Base-by-base conservation (phyloP, 2,329 filamentous ascomycete genomes). In the Alternaria solani region DNA sequence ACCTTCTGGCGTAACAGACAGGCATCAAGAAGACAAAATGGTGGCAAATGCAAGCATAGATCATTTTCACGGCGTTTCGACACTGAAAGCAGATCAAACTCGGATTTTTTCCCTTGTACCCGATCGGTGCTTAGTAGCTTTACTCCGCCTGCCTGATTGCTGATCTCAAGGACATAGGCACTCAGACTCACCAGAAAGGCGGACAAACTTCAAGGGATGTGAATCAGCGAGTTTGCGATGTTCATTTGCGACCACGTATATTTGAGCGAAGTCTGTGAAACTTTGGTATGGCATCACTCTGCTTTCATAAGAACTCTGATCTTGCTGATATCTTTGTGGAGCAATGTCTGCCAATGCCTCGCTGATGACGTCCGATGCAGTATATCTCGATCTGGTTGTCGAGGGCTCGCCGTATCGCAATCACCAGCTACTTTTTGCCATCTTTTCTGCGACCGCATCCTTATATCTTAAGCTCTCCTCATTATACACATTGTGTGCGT, bases 401-500 rank as follows among this genome's bases (percentile, higher is more conserved):
- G 18, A 14, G 18, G 18, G 18, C 18, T 20, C 18, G 39, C 6
- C 5, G 11, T 41, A 23, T 3, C 18, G 18, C 8, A 1, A 3
- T 41, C 38, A 12, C 9, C 1, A 11, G 1, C 0, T 41, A 9
- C 3, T 2, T 7, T 1, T 4, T 20, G 38, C 11, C 5, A 23
- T 41, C 9, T 14, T 14, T 5, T 5, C 9, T 14, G 39, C 18
- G 12, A 6, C 9, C 9, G 12, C 39, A 23, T 14, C 9, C 11
- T 14, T 11, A 1, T 14, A 5, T 20, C 7, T 20, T 18, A 41
- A 0, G 3, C 18, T 18, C 23, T n/a, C n/a, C 18, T 41, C 18
- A 8, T 12, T 3, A 2, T 12, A 5, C 0, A 3, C 9, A 23
- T 2, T 5, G 39, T 12, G 0, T 5, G 11, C 5, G 8, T 1